phyloP scores from a whole-genome alignment of 1,284 basidiomycete genomes.

The Cryptococcus maquisensis region DNA sequence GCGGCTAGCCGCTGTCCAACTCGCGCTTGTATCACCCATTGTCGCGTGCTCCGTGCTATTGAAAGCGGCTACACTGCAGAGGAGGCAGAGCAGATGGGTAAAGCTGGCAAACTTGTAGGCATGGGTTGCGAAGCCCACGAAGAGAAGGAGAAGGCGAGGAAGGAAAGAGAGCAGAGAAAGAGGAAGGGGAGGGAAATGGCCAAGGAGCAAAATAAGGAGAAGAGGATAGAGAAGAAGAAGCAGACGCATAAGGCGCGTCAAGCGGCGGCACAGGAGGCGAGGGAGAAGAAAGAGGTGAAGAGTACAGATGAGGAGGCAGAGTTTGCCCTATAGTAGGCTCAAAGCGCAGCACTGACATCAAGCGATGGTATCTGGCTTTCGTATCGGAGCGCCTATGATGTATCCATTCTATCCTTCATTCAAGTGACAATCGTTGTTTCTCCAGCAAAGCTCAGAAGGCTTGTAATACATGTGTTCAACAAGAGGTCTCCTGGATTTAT shows the following conservation, averaged over 20 bases:
- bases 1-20: constrained; percentile 42
- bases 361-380: neutral
- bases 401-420: neutral
- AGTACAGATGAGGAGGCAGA: neutral
- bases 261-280: constrained; percentile 3
- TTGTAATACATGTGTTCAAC: too few relatives aligned
- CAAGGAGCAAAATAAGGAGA: constrained; percentile 7
- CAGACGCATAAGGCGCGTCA: constrained; percentile 10
- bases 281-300: constrained; percentile 1
- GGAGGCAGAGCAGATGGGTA: constrained; percentile 26
- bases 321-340: too few relatives aligned
- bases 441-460: too few relatives aligned
- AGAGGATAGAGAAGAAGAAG: constrained; percentile 11
- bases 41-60: constrained; percentile 38
- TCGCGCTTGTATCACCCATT: constrained; percentile 44
- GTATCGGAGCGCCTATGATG: neutral
- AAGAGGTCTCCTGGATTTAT: too few relatives aligned
- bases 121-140: constrained; percentile 50
- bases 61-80: constrained; percentile 32
- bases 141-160: constrained; percentile 40
- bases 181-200: constrained; percentile 23
- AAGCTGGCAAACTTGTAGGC: constrained; percentile 36
- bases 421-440: neutral
- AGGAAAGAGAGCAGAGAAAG: constrained; percentile 37
- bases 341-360: too few relatives aligned